A percentile compares a stretch with the other conserved stretches of the same genome.
These are phyloP conservation scores for Breviolum minutum DNA, from an alignment of 73 alveolate genomes.

Conservation along the genomic window DNA sequence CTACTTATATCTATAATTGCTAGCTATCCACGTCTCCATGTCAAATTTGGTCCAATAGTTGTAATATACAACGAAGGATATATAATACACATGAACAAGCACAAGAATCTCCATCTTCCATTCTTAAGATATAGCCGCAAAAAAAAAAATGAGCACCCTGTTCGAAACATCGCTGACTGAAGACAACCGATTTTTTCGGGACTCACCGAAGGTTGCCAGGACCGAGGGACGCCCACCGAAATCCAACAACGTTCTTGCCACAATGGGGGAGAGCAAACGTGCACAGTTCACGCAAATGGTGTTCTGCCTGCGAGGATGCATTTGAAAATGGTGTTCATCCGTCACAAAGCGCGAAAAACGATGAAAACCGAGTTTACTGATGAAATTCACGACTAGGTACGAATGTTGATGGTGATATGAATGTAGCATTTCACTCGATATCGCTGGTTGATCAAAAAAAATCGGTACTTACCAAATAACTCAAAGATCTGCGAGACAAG, in stretches of 20 bases:
- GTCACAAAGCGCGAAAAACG: background rate
- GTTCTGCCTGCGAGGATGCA: conserved; percentile 33
- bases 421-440: no score
- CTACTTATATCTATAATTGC: background rate
- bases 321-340: background rate
- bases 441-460: no score
- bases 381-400: no score
- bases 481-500: background rate
- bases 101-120: background rate
- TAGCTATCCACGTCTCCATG: background rate
- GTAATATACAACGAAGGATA: no score
- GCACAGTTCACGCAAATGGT: conserved; percentile 48
- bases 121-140: background rate
- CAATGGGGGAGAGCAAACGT: conserved; percentile 55
- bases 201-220: background rate
- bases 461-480: background rate
- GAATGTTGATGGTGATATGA: background rate
- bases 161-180: background rate
- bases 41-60: background rate
- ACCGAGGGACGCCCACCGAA: conserved; percentile 45
- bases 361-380: no score
- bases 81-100: background rate
- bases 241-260: conserved; percentile 27
- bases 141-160: background rate
- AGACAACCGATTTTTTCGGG: background rate